Base-by-base conservation (phyloP, 495 filamentous ascomycete genomes). In the Chlorociboria aeruginascens region DNA sequence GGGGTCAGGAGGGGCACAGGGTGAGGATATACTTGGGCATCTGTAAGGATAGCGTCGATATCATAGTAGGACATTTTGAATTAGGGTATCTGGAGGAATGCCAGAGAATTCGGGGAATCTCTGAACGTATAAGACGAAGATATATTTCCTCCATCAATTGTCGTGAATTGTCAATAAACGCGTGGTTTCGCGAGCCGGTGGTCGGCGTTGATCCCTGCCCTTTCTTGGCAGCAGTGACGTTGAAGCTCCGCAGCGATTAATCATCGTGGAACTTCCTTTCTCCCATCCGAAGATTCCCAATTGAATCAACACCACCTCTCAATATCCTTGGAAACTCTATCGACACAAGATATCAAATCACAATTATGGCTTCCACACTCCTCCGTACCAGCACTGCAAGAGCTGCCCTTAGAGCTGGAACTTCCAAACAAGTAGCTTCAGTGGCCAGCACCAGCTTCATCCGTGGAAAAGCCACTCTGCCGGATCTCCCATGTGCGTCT, bases 1-100 rank as follows among this genome's bases (percentile, higher is more conserved):
- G 17, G 46, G 34, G 33, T 45, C 30, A 39, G 37, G 40, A 42
- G 29, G 49, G 37, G 41, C 37, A 17, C 45, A 29, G 52, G 16
- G 9, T 32, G 32, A 7, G 47, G 34, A 54, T 54, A 40, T 71
- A 85, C 87, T 71, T 93, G 87, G 29, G 86, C 83, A 61, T 95
- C 89, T 1, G 92, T 97, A 41, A 97, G 70, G 51, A 97, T 95
- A 28, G 87, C 79, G 61, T 95, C 87, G 52, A 95, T 82, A 63
- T 93, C 85, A 71, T 97, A 96, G 71, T 98, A 98, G 33, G 81
- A 83, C 69, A 84, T 84, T 35, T 41, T 53, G 30, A 7, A 68
- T 75, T 29, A 16, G 16, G 34, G 7, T 13, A 16, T 11, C 7
- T 36, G 33, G 3, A 3, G 11, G 12, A 36, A 40, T 46, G 3